Evolutionary conservation across 139 green algal genomes (phyloP).

Genomic region (Asterochloris sp.): DNA sequence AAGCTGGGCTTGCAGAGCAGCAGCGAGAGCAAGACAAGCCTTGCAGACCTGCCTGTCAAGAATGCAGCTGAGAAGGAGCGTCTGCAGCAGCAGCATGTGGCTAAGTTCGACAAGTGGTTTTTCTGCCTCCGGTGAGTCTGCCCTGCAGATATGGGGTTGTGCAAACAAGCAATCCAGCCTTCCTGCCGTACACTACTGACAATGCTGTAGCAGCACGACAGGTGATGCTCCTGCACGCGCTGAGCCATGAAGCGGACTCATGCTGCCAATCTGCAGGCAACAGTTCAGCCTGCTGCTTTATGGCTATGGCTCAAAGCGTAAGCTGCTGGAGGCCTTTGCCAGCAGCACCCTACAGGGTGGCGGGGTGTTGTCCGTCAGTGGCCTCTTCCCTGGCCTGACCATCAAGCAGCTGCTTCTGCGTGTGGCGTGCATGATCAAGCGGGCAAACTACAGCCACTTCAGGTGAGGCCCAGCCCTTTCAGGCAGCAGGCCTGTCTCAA

Average conservation of each 20-base stretch:
- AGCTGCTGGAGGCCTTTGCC: constrained; percentile 70
- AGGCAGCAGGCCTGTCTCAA: not conserved
- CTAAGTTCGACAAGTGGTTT: constrained; percentile 1
- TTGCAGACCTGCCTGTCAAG: constrained; percentile 10
- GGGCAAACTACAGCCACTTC: not conserved
- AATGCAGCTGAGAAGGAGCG: constrained; percentile 10
- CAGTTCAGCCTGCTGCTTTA: constrained; percentile 78
- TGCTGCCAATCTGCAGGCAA: not conserved
- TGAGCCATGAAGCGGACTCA: not conserved
- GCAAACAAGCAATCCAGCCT: not conserved
- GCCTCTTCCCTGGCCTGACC: constrained; percentile 42
- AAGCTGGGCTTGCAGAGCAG: constrained; percentile 5
- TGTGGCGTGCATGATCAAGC: constrained; percentile 11
- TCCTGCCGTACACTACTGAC: too few species aligned
- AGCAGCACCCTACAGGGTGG: constrained; percentile 36
- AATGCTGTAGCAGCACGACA: too few species aligned
- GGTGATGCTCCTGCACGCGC: too few species aligned
- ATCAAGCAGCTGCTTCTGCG: constrained; percentile 41
- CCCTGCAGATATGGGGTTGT: not conserved
- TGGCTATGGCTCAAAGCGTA: constrained; percentile 78
- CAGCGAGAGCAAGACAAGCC: not conserved
- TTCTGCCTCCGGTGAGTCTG: constrained; percentile 2
- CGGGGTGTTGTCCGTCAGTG: constrained; percentile 43
- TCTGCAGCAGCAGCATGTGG: not conserved
- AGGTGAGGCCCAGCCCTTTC: not conserved